These are phyloP conservation scores for Podospora anserina DNA, from an alignment of 495 filamentous ascomycete species.

Conservation along the genomic window DNA sequence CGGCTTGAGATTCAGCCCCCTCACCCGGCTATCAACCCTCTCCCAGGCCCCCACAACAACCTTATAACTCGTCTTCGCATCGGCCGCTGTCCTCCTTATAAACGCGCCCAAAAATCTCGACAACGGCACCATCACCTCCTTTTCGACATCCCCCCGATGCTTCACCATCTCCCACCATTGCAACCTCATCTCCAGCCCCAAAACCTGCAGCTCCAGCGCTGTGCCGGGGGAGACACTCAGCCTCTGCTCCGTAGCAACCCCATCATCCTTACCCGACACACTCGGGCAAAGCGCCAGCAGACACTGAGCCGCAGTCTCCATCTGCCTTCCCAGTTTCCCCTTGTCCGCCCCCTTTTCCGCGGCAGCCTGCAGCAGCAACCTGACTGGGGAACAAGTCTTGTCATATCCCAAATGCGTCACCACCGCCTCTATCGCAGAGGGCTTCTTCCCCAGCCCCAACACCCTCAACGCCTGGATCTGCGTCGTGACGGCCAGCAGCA, in stretches of 20 bases:
- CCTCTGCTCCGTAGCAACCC: constrained; percentile 42
- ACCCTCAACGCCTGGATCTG: constrained; percentile 54
- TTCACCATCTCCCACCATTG: constrained; percentile 68
- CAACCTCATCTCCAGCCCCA: constrained; percentile 63
- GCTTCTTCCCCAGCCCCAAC: constrained; percentile 47
- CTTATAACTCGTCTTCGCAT: constrained; percentile 43
- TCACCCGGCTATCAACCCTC: constrained; percentile 29
- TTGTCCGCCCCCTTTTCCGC: constrained; percentile 44
- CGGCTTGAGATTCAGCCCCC: constrained; percentile 22
- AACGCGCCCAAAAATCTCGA: constrained; percentile 62
- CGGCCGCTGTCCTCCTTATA: constrained; percentile 49
- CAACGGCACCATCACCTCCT: constrained; percentile 69
- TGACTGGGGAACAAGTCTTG: constrained; percentile 60
- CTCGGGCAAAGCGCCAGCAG: constrained; percentile 63
- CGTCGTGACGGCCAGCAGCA: constrained; percentile 49
- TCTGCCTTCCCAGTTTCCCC: constrained; percentile 63
- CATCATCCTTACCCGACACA: constrained; percentile 52
- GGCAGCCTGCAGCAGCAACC: constrained; percentile 55
- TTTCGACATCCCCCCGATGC: constrained; percentile 64
- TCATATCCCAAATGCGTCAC: constrained; percentile 42
- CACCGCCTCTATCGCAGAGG: constrained; percentile 50
- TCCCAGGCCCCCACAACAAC: constrained; percentile 23
- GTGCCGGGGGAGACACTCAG: constrained; percentile 57
- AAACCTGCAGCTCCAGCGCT: constrained; percentile 60
- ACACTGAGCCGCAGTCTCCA: constrained; percentile 66